Conservation (phyloP, 2,329 filamentous ascomycete genomes). For the Corinectria fuckeliana region DNA sequence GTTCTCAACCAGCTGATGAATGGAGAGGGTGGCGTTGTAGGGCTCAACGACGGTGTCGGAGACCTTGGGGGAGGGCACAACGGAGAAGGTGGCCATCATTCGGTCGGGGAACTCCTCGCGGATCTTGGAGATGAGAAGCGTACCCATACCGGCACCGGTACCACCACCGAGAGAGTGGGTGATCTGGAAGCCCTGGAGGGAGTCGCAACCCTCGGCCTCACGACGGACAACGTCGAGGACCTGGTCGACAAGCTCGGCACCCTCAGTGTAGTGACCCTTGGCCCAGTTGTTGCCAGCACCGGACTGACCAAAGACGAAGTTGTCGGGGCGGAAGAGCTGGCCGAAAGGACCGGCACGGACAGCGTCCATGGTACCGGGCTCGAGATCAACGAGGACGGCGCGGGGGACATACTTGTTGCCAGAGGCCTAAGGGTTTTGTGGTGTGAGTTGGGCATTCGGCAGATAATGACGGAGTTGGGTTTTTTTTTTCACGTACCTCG, state of each 20-base stretch:
- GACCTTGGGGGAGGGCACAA: slow-evolving; percentile 98
- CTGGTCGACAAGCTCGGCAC: slow-evolving; percentile 97
- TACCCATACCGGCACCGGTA: slow-evolving; percentile 99
- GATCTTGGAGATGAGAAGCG: slow-evolving; percentile 99
- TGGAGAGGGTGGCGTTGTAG: slow-evolving; percentile 98
- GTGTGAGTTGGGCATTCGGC: slow-evolving; percentile 20
- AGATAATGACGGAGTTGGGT: too few relatives aligned
- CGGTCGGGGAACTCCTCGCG: slow-evolving; percentile 99
- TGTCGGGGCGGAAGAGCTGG: slow-evolving; percentile 99
- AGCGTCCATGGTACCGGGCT: slow-evolving; percentile 99
- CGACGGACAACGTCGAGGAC: slow-evolving; percentile 98
- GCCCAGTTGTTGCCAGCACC: slow-evolving; percentile 99
- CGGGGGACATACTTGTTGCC: slow-evolving; percentile 99
- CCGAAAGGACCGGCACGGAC: slow-evolving; percentile 98
- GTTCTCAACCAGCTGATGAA: slow-evolving; percentile 99
- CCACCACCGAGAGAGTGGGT: slow-evolving; percentile 99
- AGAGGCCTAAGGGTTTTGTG: slow-evolving; percentile 77
- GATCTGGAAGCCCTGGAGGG: slow-evolving; percentile 99
- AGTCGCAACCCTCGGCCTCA: slow-evolving; percentile 98
- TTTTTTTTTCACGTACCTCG: slow-evolving; percentile 55
- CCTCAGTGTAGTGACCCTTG: slow-evolving; percentile 99
- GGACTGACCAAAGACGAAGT: slow-evolving; percentile 99
- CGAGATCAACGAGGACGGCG: slow-evolving; percentile 98
- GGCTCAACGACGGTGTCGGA: slow-evolving; percentile 99
- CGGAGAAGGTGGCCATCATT: slow-evolving; percentile 99